Conservation (phyloP, 164 flowering plant genomes). For the Liriodendron chinense region DNA sequence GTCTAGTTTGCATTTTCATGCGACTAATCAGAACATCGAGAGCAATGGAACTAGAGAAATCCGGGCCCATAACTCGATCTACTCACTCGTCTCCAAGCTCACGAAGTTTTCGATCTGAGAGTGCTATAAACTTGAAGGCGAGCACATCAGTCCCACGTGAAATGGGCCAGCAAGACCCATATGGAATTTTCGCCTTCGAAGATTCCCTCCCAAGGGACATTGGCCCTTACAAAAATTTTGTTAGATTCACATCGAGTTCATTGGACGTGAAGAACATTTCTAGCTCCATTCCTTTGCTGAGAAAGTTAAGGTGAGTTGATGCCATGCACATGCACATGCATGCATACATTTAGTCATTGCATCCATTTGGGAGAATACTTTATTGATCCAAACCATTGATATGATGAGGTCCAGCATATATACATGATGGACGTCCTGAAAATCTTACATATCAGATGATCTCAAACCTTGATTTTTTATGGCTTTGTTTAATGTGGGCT, state of each 20-base stretch:
- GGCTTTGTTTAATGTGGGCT: too few relatives aligned
- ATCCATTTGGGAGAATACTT: too few relatives aligned
- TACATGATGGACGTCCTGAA: too few relatives aligned
- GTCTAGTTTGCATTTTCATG: slow-evolving; percentile 70
- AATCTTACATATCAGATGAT: too few relatives aligned
- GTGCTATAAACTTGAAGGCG: slow-evolving; percentile 27
- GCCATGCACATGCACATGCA: too few relatives aligned
- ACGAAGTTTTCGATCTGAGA: slow-evolving; percentile 66
- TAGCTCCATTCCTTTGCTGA: slow-evolving; percentile 55
- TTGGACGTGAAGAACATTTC: slow-evolving; percentile 72
- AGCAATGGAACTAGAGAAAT: slow-evolving; percentile 66
- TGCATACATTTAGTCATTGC: too few relatives aligned
- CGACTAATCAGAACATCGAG: slow-evolving; percentile 77
- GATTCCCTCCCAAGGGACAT: slow-evolving; percentile 85
- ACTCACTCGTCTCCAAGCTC: slow-evolving; percentile 41
- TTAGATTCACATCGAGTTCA: slow-evolving; percentile 63
- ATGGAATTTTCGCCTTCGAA: slow-evolving; percentile 68
- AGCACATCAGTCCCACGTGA: slow-evolving; percentile 47
- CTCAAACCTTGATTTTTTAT: too few relatives aligned
- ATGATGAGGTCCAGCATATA: too few relatives aligned
- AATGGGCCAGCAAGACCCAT: slow-evolving; percentile 82
- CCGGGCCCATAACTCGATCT: slow-evolving; percentile 47
- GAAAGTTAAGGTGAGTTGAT: slow-evolving; percentile 58
- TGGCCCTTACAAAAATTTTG: slow-evolving; percentile 94
- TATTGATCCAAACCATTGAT: too few relatives aligned